Evolutionary conservation across 345 rosid genomes (phyloP).

Genomic region (Gossypium ekmanianum): DNA sequence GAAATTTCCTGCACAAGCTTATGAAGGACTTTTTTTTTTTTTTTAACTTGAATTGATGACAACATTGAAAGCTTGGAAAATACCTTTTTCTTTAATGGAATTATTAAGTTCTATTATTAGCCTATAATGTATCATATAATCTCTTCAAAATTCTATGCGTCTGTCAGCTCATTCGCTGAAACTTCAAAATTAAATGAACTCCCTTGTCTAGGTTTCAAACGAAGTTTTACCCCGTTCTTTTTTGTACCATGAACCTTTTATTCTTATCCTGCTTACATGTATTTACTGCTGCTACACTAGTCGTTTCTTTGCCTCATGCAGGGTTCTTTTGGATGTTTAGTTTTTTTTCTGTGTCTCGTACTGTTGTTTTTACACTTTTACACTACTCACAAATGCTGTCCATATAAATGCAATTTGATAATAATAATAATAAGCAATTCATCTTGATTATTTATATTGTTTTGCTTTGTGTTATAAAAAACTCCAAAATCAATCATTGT

Average conservation of each 20-base stretch:
- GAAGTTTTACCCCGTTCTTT: neutral
- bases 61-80: neutral
- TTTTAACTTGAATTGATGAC: neutral
- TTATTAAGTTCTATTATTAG: too few relatives aligned
- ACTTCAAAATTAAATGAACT: neutral
- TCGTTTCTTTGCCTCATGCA: neutral
- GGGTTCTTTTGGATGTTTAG: too few relatives aligned
- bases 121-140: too few relatives aligned
- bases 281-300: neutral
- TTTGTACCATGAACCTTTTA: neutral
- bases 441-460: neutral
- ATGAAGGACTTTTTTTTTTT: too few relatives aligned
- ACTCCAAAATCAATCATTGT: neutral
- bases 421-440: neutral
- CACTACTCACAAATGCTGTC: too few relatives aligned
- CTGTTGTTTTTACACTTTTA: too few relatives aligned
- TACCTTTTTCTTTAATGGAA: neutral
- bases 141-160: too few relatives aligned
- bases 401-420: neutral
- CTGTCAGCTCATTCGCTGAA: neutral
- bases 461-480: neutral
- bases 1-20: too few relatives aligned
- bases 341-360: too few relatives aligned
- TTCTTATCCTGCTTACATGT: neutral
- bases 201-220: too few relatives aligned